phyloP scores from a whole-genome alignment of 805 yeast genomes.

The Tetrapisispora taiwanensis region DNA sequence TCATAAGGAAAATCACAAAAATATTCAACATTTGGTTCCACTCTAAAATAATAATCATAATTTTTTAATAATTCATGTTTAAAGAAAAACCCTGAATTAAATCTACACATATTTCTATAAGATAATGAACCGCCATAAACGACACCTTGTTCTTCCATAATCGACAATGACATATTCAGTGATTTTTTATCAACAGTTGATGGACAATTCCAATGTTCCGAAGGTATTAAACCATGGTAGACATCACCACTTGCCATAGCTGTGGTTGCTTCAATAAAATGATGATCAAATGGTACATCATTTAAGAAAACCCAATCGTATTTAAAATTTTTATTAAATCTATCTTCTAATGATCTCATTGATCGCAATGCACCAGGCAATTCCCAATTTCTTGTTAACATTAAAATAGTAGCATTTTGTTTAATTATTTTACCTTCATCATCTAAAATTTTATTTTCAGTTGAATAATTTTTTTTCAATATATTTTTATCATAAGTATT shows the following conservation, averaged over 20 bases:
- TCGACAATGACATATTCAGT: slow-evolving; percentile 38
- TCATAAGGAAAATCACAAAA: slow-evolving; percentile 80
- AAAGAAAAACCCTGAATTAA: slow-evolving; percentile 85
- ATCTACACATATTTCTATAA: slow-evolving; percentile 91
- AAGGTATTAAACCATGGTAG: slow-evolving; percentile 55
- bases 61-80: slow-evolving; percentile 59
- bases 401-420: slow-evolving; percentile 69
- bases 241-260: slow-evolving; percentile 56
- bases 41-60: slow-evolving; percentile 89
- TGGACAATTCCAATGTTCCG: slow-evolving; percentile 73
- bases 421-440: slow-evolving; percentile 1
- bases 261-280: slow-evolving; percentile 50
- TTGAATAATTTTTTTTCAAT: not conserved
- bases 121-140: slow-evolving; percentile 57
- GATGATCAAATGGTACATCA: slow-evolving; percentile 57
- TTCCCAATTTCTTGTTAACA: slow-evolving; percentile 81
- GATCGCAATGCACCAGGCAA: slow-evolving; percentile 60
- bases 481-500: slow-evolving; percentile 18
- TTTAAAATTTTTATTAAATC: slow-evolving; percentile 54
- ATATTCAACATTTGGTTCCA: slow-evolving; percentile 85
- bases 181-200: slow-evolving; percentile 49
- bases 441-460: not conserved
- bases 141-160: slow-evolving; percentile 38
- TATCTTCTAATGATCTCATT: slow-evolving; percentile 69
- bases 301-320: slow-evolving; percentile 76